Percentiles rank a stretch among this genome's conserved stretches.
Conservation (phyloP, 805 yeast genomes). For the Hanseniaspora guilliermondii region DNA sequence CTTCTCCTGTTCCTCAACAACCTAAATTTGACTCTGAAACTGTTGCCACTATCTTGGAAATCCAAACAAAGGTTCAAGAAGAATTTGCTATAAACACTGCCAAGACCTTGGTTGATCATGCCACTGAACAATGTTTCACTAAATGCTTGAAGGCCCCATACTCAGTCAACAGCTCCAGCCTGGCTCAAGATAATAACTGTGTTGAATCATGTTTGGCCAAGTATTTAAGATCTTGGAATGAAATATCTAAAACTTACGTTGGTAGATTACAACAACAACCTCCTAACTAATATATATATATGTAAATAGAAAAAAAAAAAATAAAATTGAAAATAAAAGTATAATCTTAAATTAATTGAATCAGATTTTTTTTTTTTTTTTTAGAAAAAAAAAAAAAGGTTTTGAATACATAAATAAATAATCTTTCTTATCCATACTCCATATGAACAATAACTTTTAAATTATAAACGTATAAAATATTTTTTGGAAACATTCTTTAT, state of each 20-base stretch:
- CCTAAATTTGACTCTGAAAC: constrained; percentile 15
- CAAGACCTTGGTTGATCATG: constrained; percentile 69
- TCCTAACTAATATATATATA: background rate
- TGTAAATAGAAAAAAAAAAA: background rate
- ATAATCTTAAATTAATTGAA: background rate
- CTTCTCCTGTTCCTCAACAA: constrained; percentile 16
- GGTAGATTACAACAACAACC: constrained; percentile 54
- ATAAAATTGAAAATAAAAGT: background rate
- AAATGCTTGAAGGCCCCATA: constrained; percentile 61
- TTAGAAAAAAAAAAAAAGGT: background rate
- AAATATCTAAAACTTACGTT: constrained; percentile 64
- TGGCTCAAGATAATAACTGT: constrained; percentile 32
- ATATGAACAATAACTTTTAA: too few relatives aligned
- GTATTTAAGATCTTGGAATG: constrained; percentile 85
- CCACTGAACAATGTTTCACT: constrained; percentile 77
- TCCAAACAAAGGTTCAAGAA: constrained; percentile 59
- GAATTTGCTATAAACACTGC: constrained; percentile 90
- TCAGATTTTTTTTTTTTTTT: background rate
- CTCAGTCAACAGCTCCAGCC: constrained; percentile 37
- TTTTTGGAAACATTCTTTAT: too few relatives aligned
- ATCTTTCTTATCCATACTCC: background rate
- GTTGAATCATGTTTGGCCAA: constrained; percentile 69
- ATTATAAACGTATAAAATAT: too few relatives aligned
- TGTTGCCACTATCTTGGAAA: constrained; percentile 31
- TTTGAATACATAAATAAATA: background rate